A percentile compares a stretch with the other conserved stretches of the same genome.
Evolutionary conservation across 2,329 filamentous ascomycete genomes (phyloP).

Genomic region (Penicillium paneum): DNA sequence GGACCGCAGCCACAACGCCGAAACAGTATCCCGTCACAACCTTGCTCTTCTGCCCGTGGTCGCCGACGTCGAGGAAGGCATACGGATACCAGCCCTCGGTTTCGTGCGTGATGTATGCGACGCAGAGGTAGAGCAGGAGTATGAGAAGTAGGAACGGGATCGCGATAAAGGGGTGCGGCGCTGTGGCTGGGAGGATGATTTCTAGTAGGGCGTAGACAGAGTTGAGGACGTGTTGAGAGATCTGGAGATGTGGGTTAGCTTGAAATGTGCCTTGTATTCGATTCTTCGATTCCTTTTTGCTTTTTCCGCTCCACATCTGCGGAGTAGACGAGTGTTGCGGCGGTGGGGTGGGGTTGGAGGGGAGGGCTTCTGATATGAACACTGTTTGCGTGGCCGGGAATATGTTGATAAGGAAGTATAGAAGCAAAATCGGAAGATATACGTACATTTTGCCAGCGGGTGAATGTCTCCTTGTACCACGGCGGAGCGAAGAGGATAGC

Average conservation of each 20-base stretch:
- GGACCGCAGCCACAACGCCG: constrained; percentile 53
- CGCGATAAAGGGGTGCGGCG: constrained; percentile 62
- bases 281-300: neutral
- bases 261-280: neutral
- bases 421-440: neutral
- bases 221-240: constrained; percentile 75
- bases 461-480: constrained; percentile 54
- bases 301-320: neutral
- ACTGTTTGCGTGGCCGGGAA: neutral
- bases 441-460: constrained; percentile 53
- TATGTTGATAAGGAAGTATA: neutral
- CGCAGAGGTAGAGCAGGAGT: constrained; percentile 66
- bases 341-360: neutral
- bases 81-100: constrained; percentile 75
- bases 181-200: constrained; percentile 65
- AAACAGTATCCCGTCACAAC: constrained; percentile 64
- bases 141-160: constrained; percentile 67
- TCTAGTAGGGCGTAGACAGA: constrained; percentile 71
- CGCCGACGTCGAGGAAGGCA: constrained; percentile 65
- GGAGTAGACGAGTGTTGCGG: neutral
- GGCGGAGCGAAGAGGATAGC: constrained; percentile 53
- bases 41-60: constrained; percentile 46
- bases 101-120: constrained; percentile 70
- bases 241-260: constrained; percentile 30
- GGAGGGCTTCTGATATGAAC: neutral